Evolutionary conservation across 2,329 filamentous ascomycete genomes (phyloP), one percentile per base, ranked within the genome.

Genomic region (Fusarium camptoceras): DNA sequence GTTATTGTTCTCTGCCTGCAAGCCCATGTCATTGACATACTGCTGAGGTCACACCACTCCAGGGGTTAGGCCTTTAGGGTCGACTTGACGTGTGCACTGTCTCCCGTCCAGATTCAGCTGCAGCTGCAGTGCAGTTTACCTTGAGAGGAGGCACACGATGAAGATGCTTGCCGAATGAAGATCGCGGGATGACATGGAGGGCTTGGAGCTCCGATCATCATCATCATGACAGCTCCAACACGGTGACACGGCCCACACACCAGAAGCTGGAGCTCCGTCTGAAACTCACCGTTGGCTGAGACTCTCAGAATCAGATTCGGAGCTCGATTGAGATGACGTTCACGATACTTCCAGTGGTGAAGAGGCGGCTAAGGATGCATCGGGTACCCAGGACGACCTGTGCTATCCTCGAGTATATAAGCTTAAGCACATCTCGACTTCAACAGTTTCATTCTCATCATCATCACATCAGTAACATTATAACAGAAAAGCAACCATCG

Each of bases 111-210:
- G 34, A 37, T n/a, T n/a, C 18, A 37, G 34, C 34, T 43, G 14
- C 41, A 24, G 15, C 24, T 43, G 41, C 34, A 41, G 12, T 28
- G 49, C 12, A 50, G 37, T 49, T 56, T 47, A 57, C 18, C 57
- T 31, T 48, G 43, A 44, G 56, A 54, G 50, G 50, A n/a, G 49
- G 46, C 44, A 30, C 39, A 64, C 54, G 50, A 66, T 27, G 34
- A 71, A 55, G 51, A 60, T 25, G 25, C 16, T 14, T 39, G 27
- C 37, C 64, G 49, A 71, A 71, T 71, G 54, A 48, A 51, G 63
- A 65, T 65, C n/a, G 48, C 59, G 68, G 68, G 59, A 71, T 71
- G 68, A 71, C 68, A 71, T 71, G 48, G 64, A 58, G 30, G 68
- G 68, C 68, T 71, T 71, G 64, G 28, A 43, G 49, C 18, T 18